Evolutionary conservation across 306 rosid genomes (phyloP), one percentile per base, ranked within the genome.

Genomic region (Psophocarpus tetragonolobus): DNA sequence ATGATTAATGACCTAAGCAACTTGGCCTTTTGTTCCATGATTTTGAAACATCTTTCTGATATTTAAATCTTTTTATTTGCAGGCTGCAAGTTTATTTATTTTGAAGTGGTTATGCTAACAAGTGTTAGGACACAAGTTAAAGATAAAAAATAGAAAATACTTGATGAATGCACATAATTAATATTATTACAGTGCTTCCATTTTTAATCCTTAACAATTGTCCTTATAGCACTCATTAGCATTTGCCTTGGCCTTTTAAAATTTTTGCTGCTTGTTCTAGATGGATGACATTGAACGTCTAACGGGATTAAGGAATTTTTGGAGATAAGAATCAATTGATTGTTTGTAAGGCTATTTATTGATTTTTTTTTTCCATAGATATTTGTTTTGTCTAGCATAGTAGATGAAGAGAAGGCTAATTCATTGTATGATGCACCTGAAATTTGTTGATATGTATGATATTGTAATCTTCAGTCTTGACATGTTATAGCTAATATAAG

Each of bases 341-440:
- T 32, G 79, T 75, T 81, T 83, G 91, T 83, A 81, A 78, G 75
- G 65, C 54, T 83, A 74, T 78, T 47, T 29, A 24, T 26, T 78
- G 61, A 45, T 50, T 76, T 68, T 18, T 71, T 5, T 41, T 45
- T 17, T 64, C 54, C 54, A 47, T 56, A 20, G 76, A 68, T 42
- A 13, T 41, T 68, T n/a, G 7, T 81, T 47, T 47, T 50, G 12
- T 23, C 53, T 44, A 2, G n/a, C 56, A 32, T 68, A n/a, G 78
- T 64, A 58, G 84, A 30, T 57, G 29, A 50, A 60, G 71, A 61
- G 62, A 23, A 44, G 57, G 60, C 36, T 20, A 64, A 29, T 42
- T 42, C 66, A 15, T 30, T 29, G 73, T 73, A 29, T 72, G 79
- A 73, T 78, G 42, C 74, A 36, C 67, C 74, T 67, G 71, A 72